Evolutionary conservation across 2,329 filamentous ascomycete genomes (phyloP), one percentile per base, ranked within the genome.

Genomic region (Colletotrichum eleusines): DNA sequence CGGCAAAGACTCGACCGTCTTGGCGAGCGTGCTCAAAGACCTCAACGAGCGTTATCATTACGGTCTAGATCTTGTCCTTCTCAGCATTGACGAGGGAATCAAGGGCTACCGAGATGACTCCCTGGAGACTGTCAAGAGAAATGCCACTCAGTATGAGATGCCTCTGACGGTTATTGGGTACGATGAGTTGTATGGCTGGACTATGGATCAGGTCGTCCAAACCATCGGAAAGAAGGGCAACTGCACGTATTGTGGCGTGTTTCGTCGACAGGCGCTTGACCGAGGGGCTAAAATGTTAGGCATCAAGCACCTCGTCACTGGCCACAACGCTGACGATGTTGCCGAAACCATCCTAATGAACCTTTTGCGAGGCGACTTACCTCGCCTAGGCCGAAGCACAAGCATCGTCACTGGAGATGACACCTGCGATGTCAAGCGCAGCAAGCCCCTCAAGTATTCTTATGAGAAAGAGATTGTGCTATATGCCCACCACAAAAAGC

Each of bases 401-500:
- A 96, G 90, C 74, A 98, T 99, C 75, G 86, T 98, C 18, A 99
- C 91, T 2, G 92, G 88, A 50, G 91, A 90, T 76, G 84, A 90
- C 40, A 88, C 87, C n/a, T 94, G 93, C 70, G 94, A 97, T 72
- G 95, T 98, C 74, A 97, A 97, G 84, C 89, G 96, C 74, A 97
- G 94, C 82, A 99, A 99, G 82, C 96, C 96, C 18, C 86, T 99
- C 55, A 98, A 99, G 81, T 99, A 98, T 80, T 95, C 95, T 1
- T 99, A 98, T 78, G 96, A 99, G 80, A 99, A 99, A 83, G 96
- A 99, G 79, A 99, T 99, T 75, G 96, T 99, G 23, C 86, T 99
- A 7, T 99, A 99, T 79, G 96, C 96, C 6, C 94, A 98, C 78
- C 94, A 99, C 84, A 97, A 96, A 82, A 95, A 95, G 80, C 86